Percentiles rank a stretch among this genome's conserved stretches.
Evolutionary conservation across 768 basidiomycete genomes (phyloP).

Genomic region (Auriculariales sp.): DNA sequence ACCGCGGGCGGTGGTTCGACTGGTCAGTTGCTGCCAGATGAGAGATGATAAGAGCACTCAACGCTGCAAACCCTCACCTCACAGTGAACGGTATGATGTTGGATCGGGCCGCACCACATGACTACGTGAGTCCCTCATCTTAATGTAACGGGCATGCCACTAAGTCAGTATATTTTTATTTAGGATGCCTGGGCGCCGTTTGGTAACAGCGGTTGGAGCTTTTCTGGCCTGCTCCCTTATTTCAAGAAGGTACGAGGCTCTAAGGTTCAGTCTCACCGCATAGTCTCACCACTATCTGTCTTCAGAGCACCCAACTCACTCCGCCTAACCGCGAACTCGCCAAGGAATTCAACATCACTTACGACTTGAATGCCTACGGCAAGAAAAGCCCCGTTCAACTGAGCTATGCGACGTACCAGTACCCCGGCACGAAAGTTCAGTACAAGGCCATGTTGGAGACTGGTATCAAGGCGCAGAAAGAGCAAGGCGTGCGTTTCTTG

Average conservation of each 20-base stretch:
- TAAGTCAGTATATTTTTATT: too few relatives aligned
- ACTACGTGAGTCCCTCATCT: too few relatives aligned
- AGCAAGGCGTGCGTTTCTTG: too few relatives aligned
- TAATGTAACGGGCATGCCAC: too few relatives aligned
- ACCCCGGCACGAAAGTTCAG: neutral
- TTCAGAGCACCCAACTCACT: neutral
- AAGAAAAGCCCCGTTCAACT: neutral
- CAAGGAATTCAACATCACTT: neutral
- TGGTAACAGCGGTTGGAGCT: constrained; percentile 18
- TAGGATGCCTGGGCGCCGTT: constrained; percentile 15
- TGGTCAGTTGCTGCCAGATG: too few relatives aligned
- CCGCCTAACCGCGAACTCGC: neutral
- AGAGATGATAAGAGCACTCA: too few relatives aligned
- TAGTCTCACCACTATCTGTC: neutral
- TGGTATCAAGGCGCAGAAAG: neutral
- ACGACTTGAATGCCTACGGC: neutral
- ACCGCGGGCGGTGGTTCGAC: neutral
- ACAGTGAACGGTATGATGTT: constrained; percentile 1
- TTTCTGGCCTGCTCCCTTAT: constrained; percentile 13
- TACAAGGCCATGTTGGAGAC: neutral
- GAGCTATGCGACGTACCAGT: neutral
- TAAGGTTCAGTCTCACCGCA: neutral
- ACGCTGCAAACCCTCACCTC: too few relatives aligned
- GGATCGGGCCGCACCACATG: neutral
- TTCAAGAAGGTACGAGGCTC: constrained; percentile 12